Percentiles rank a stretch among this genome's conserved stretches.
phyloP scores from a whole-genome alignment of 768 basidiomycete species.

The Trametes gibbosa region DNA sequence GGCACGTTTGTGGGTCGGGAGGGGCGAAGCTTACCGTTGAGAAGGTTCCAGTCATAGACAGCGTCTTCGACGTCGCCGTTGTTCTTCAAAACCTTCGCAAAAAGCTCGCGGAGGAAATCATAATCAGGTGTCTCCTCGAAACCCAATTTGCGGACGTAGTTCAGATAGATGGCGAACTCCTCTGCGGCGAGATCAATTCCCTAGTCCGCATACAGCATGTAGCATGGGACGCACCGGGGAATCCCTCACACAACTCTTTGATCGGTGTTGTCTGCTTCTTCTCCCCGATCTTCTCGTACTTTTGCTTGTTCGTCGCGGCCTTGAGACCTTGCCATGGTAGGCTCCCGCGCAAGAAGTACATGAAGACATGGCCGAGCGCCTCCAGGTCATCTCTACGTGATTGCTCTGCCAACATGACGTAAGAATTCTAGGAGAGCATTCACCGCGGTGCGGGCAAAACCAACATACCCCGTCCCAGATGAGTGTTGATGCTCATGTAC shows the following conservation, averaged over 20 bases:
- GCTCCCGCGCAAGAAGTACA: slow-evolving; percentile 98
- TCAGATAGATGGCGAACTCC: slow-evolving; percentile 97
- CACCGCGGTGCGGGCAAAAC: background rate
- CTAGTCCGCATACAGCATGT: background rate
- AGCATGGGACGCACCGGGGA: slow-evolving; percentile 63
- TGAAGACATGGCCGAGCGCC: slow-evolving; percentile 99
- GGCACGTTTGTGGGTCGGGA: background rate
- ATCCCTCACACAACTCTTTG: slow-evolving; percentile 94
- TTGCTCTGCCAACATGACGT: slow-evolving; percentile 54
- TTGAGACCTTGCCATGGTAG: slow-evolving; percentile 99
- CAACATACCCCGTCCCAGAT: slow-evolving; percentile 87
- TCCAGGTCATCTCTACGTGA: slow-evolving; percentile 96
- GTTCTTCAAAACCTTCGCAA: slow-evolving; percentile 90
- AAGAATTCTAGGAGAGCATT: background rate
- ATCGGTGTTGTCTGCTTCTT: slow-evolving; percentile 99
- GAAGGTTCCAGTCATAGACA: slow-evolving; percentile 92
- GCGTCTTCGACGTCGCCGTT: slow-evolving; percentile 90
- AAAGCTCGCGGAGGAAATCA: slow-evolving; percentile 94
- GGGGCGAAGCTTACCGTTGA: slow-evolving; percentile 59
- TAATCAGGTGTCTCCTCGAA: slow-evolving; percentile 99
- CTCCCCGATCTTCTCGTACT: slow-evolving; percentile 99
- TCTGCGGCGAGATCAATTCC: slow-evolving; percentile 47
- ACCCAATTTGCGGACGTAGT: slow-evolving; percentile 98
- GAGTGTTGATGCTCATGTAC: slow-evolving; percentile 99
- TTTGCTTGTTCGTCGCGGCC: slow-evolving; percentile 99